These are phyloP conservation scores for Fonsecaea multimorphosa DNA, from an alignment of 2,329 filamentous ascomycete genomes.

Conservation along the genomic window DNA sequence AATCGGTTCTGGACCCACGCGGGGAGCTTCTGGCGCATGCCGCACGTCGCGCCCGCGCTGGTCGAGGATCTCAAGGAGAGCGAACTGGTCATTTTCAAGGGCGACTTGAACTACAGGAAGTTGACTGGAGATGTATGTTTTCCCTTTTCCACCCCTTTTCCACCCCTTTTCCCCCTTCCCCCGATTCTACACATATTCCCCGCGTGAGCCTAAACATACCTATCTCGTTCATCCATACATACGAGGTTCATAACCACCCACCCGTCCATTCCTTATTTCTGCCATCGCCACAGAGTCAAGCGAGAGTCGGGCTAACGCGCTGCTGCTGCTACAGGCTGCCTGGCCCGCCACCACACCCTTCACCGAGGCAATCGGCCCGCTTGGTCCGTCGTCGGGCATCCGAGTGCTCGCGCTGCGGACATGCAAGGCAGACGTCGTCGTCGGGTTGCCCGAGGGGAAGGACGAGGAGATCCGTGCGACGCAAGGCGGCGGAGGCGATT, in stretches of 20 bases:
- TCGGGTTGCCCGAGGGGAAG: conserved; percentile 79
- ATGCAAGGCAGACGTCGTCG: conserved; percentile 95
- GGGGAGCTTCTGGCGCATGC: conserved; percentile 88
- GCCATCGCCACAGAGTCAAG: neutral
- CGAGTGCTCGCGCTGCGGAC: conserved; percentile 87
- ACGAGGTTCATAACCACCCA: no score
- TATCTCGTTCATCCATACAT: no score
- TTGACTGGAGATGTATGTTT: conserved; percentile 80
- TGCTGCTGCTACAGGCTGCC: conserved; percentile 64
- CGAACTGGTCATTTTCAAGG: conserved; percentile 94
- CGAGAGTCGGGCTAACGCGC: neutral
- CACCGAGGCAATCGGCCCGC: conserved; percentile 78
- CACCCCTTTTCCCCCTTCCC: neutral
- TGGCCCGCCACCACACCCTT: conserved; percentile 93
- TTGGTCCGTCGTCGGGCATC: conserved; percentile 77
- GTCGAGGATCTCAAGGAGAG: conserved; percentile 79
- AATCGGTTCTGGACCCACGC: conserved; percentile 90
- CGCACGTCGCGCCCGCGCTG: conserved; percentile 69
- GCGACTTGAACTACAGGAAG: conserved; percentile 95
- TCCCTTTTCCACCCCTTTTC: neutral
- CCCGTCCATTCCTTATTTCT: neutral
- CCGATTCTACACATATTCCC: neutral
- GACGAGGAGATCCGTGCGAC: conserved; percentile 77
- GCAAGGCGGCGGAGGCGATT: conserved; percentile 74
- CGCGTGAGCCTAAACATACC: neutral